Evolutionary conservation across 495 filamentous ascomycete genomes (phyloP), one percentile per base, ranked within the genome.

Genomic region (Penicillium atrosanguineum): DNA sequence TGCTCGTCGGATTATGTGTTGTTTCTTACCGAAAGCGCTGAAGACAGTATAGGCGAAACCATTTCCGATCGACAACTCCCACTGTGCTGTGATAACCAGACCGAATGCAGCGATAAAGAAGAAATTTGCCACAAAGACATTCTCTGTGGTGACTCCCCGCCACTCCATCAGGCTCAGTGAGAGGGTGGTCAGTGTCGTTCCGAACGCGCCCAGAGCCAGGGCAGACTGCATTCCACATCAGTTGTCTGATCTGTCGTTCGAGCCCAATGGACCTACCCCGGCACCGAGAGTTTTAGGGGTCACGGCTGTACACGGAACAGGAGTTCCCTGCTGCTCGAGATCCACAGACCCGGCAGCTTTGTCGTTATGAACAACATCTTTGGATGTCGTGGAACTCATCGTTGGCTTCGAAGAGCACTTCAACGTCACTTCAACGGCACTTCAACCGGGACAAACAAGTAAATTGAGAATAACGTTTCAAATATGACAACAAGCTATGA

Each of bases 11-110:
- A 23, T 25, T 36, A 15, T 15, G 31, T 20, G 25, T 7, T 23
- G 31, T 40, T 9, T 42, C 61, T n/a, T 26, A 62, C 61, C 70
- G 46, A 79, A 78, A 28, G 76, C 75, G 52, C 68, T 70, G 21
- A 78, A 72, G 9, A 79, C 76, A 3, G 78, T 82, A 34, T 82
- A 80, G 6, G 73, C 71, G 41, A 77, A 80, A 0, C 68, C 74
- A 54, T 79, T 79, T 7, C 77, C 77, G 8, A 75, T 59, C 0
- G 75, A 71, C 6, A 78, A 53, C 50, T 79, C 77, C 79, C 76
- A 82, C 57, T 79, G 76, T 16, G 78, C 78, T 4, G 75, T 73
- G 6, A 80, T 57, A 0, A 82, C 68, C 48, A 82, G 67, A 0
- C 76, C 77, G 53, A 80, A 74, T 0, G 69, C 72, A 6, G 72